Evolutionary conservation across 2,329 filamentous ascomycete genomes (phyloP), one percentile per base, ranked within the genome.

Genomic region (Penicillium sp.): DNA sequence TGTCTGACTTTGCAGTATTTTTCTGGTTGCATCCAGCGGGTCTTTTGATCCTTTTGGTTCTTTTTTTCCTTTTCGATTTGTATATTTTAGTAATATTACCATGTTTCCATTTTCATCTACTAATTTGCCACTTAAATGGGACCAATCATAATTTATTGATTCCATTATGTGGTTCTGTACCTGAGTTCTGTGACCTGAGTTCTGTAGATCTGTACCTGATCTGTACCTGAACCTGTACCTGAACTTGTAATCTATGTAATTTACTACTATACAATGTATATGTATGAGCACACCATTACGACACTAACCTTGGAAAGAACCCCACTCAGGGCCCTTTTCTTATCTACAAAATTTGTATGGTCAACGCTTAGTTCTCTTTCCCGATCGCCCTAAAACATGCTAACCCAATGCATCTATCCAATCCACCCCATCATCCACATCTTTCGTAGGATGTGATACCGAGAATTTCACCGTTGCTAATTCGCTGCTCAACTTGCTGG

Each of bases 391-490:
- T 51, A 22, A n/a, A 20, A 54, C 38, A 44, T 16, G 20, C 42
- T 50, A 50, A 45, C 53, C 29, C 31, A 13, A 51, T 51, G 49
- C 49, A 35, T 51, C 37, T 24, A 1, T 5, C 16, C 34, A 7
- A 24, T 13, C 22, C n/a, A 16, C n/a, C 22, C 16, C 9, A 29
- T 11, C 20, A 26, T 32, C n/a, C 43, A 45, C 44, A 34, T 34
- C n/a, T 32, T 50, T 10, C 7, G 2, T 29, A 20, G 9, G 20
- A 46, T 39, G 34, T 39, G 34, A 49, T 39, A 43, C 18, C 38
- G 29, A 50, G 26, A 43, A 32, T 55, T 51, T 55, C 40, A 16
- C 24, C 49, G 38, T 46, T 52, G 50, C 42, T 47, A 38, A 38
- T 32, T 39, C 35, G 42, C 37, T 48, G 46, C 38, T 24, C 11